Conservation (phyloP, 495 filamentous ascomycete species). For the Pyrenopolyporus hunteri region DNA sequence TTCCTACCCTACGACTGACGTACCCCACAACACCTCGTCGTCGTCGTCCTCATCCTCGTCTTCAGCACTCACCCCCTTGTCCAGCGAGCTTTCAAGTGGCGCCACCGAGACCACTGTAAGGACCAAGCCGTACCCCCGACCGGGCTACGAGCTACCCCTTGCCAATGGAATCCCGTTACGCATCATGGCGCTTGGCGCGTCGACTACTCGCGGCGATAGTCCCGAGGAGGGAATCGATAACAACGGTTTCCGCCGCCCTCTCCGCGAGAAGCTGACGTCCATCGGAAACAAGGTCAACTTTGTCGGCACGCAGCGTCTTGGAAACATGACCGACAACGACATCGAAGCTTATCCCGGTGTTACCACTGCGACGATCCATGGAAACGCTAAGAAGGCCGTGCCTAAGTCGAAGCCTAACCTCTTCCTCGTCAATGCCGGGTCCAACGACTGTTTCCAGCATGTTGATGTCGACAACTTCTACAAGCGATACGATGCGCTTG, state of each 20-base stretch:
- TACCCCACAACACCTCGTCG: conserved; percentile 12
- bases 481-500: conserved; percentile 42
- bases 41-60: conserved; percentile 10
- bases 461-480: conserved; percentile 44
- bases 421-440: conserved; percentile 47
- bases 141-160: conserved; percentile 42
- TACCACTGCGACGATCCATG: conserved; percentile 41
- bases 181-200: conserved; percentile 46
- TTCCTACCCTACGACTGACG: conserved; percentile 28
- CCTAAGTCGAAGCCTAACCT: conserved; percentile 41
- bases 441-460: conserved; percentile 47
- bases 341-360: conserved; percentile 48
- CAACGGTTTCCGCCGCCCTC: conserved; percentile 44
- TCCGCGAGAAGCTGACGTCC: conserved; percentile 36
- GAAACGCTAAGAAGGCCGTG: conserved; percentile 40
- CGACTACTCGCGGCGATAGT: conserved; percentile 44
- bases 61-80: conserved; percentile 16
- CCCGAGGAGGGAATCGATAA: conserved; percentile 41
- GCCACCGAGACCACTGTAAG: conserved; percentile 27
- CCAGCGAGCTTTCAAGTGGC: conserved; percentile 22
- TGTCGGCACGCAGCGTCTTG: conserved; percentile 44
- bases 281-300: conserved; percentile 43
- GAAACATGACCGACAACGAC: conserved; percentile 47
- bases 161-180: conserved; percentile 42
- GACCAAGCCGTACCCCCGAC: conserved; percentile 39